Percentiles rank a stretch among this genome's conserved stretches.
phyloP scores from a whole-genome alignment of 192 early-diverging fungal genomes.

The Coemansia sp. region DNA sequence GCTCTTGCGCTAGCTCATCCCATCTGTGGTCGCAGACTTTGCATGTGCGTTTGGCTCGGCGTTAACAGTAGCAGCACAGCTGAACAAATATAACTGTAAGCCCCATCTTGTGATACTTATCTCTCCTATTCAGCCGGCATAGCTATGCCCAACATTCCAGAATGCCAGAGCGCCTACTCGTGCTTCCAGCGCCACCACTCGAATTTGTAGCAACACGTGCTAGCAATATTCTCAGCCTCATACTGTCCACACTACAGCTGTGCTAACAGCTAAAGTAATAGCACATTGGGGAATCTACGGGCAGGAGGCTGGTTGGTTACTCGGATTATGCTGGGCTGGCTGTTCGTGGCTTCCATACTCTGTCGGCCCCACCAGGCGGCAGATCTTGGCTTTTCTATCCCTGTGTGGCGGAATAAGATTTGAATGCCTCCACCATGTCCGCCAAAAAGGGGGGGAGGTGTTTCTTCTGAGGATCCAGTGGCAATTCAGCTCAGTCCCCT shows the following conservation, averaged over 20 bases:
- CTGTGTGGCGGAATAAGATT: conserved; percentile 1
- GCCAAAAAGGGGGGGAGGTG: not conserved
- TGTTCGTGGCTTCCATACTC: not conserved
- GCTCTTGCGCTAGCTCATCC: not conserved
- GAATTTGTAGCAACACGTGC: conserved; percentile 10
- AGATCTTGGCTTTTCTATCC: not conserved
- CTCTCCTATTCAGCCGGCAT: not conserved
- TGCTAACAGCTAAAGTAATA: not conserved
- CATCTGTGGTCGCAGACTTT: not conserved
- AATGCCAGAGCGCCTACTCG: not conserved
- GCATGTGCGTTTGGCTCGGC: not conserved
- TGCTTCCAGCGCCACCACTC: conserved; percentile 6
- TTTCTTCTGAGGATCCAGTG: not conserved
- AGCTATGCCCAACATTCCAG: not conserved
- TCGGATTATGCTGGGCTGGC: not conserved
- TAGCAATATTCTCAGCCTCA: conserved; percentile 10
- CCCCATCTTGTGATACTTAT: not conserved
- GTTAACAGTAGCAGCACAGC: not conserved
- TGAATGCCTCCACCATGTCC: not conserved
- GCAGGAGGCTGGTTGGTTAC: not conserved
- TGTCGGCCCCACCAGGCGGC: not conserved
- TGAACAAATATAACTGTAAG: conserved; percentile 1
- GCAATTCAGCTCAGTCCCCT: not conserved
- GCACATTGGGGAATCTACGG: not conserved
- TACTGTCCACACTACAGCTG: conserved; percentile 13